Evolutionary conservation across 768 basidiomycete genomes (phyloP), one percentile per base, ranked within the genome.

Genomic region (Sistotremastrum suecicum): DNA sequence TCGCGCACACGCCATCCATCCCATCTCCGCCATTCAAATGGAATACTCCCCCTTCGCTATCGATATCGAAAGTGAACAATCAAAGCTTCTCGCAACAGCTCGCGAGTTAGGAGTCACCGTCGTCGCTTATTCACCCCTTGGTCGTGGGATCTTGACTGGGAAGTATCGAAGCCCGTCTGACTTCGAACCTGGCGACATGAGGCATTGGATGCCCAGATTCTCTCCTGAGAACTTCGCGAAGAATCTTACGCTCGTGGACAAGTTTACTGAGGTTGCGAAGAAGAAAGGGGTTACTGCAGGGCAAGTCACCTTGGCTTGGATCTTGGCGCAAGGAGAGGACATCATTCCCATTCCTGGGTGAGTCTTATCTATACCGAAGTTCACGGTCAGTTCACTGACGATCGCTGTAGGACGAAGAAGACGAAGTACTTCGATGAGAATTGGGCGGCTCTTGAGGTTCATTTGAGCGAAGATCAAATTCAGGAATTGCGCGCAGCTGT

Each of bases 121-220:
- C 36, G 60, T 65, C 2, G 58, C 59, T 9, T 65, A 65, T 36
- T 54, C 55, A 20, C 64, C 64, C 6, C 51, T 64, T 10, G 63
- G 64, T 3, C 57, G 63, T 37, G 67, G 68, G 9, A 54, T 67
- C 11, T 46, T 68, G n/a, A 63, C 55, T 7, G 63, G 62, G 6
- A 54, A 43, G 50, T 55, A 42, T 43, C 39, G 45, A 37, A 49
- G 50, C 20, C 53, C 49, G 0, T 54, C 49, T 12, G 62, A 63
- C 41, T 54, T 66, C 40, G 46, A 52, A 3, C 55, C 52, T 5
- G 56, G 44, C 20, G 64, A 67, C 46, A 40, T 58, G 39, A 48
- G 64, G 5, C 46, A 54, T 2, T 48, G 46, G 3, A 45, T 60
- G 37, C 65, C 64, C 5, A 53, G 62, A 3, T 65, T 58, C 50